Conservation (phyloP, 805 yeast genomes). For the Ogataea trehaloabstinens region DNA sequence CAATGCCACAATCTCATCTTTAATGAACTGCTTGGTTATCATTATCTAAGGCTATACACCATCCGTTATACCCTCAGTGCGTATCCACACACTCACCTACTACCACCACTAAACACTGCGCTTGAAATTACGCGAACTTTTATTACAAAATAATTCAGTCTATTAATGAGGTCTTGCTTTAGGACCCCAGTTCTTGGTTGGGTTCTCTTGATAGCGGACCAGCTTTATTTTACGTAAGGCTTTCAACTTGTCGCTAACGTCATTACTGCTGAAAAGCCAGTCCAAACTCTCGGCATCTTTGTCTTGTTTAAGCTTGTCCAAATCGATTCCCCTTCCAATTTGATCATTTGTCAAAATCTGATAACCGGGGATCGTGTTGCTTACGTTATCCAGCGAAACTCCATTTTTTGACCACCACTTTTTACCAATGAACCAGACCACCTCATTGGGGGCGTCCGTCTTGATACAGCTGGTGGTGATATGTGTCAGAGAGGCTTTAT, state of each 20-base stretch:
- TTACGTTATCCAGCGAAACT: slow-evolving; percentile 39
- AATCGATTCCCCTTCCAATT: slow-evolving; percentile 36
- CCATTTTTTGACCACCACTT: slow-evolving; percentile 55
- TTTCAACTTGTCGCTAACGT: slow-evolving; percentile 55
- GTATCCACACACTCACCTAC: no score
- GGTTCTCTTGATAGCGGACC: slow-evolving; percentile 88
- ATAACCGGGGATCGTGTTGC: slow-evolving; percentile 55
- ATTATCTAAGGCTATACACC: slow-evolving; percentile 1
- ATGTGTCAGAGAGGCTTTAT: slow-evolving; percentile 81
- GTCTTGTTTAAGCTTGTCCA: slow-evolving; percentile 21
- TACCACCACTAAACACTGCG: no score
- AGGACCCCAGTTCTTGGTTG: slow-evolving; percentile 97
- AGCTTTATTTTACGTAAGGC: slow-evolving; percentile 71
- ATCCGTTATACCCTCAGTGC: no score
- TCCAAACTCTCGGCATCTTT: slow-evolving; percentile 22
- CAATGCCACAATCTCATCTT: slow-evolving; percentile 21
- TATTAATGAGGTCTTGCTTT: slow-evolving; percentile 55
- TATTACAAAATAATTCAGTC: no score
- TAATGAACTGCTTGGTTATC: slow-evolving; percentile 7
- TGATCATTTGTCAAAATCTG: slow-evolving; percentile 48
- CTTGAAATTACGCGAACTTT: no score
- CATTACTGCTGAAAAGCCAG: slow-evolving; percentile 61
- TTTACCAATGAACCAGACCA: slow-evolving; percentile 68
- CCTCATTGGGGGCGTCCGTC: slow-evolving; percentile 85
- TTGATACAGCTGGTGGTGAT: slow-evolving; percentile 83